phyloP scores from a whole-genome alignment of 2,329 filamentous ascomycete genomes.

The Colletotrichum sp. region DNA sequence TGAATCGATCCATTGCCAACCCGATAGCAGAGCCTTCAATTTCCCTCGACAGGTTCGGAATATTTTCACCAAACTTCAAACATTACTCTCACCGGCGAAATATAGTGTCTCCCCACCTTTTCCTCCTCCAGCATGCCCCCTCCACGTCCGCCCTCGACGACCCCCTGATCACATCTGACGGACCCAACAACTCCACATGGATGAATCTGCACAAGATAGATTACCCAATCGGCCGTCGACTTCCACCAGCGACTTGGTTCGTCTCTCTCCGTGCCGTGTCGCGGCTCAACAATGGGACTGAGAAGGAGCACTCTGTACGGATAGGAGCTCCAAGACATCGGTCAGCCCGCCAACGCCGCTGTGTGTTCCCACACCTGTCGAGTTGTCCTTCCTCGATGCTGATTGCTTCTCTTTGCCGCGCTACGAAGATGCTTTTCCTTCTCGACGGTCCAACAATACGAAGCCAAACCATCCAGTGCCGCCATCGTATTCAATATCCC shows the following conservation, averaged over 20 bases:
- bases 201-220: slow-evolving; percentile 17
- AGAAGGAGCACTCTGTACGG: not conserved
- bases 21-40: slow-evolving; percentile 13
- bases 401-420: slow-evolving; percentile 6
- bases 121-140: not conserved
- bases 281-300: not conserved
- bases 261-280: not conserved
- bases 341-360: not conserved
- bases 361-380: not conserved
- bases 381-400: not conserved
- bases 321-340: not conserved
- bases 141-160: not conserved
- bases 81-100: slow-evolving; percentile 15
- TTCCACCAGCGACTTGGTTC: not conserved
- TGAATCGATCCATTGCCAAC: slow-evolving; percentile 6
- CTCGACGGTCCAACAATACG: not conserved
- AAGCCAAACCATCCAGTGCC: not conserved
- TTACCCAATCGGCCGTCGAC: slow-evolving; percentile 8
- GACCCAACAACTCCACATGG: slow-evolving; percentile 11
- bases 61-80: slow-evolving; percentile 18
- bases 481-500: slow-evolving; percentile 1
- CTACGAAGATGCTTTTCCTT: not conserved
- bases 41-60: slow-evolving; percentile 16
- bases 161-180: not conserved
- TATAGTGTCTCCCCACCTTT: slow-evolving; percentile 15